Percentiles rank a stretch among this genome's conserved stretches.
Conservation (phyloP, 306 rosid genomes). For the Elaeagnus macrophylla region DNA sequence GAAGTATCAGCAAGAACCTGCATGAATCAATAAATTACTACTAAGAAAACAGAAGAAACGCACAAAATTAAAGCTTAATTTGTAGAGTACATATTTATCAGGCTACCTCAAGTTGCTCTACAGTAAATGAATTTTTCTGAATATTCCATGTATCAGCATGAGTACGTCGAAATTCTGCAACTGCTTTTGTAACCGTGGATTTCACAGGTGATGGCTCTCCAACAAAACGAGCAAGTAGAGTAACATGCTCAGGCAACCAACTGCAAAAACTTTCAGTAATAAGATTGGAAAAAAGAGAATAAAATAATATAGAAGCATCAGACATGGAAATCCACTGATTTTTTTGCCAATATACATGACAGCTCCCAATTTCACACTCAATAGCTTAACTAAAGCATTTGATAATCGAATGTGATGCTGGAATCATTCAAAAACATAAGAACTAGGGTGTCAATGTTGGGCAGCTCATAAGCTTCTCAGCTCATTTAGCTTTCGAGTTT, state of each 20-base stretch:
- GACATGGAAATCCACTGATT: too few relatives aligned
- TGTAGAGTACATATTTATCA: constrained; percentile 8
- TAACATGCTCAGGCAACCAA: constrained; percentile 93
- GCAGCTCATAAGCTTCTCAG: too few relatives aligned
- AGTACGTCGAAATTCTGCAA: constrained; percentile 94
- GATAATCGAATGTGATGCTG: too few relatives aligned
- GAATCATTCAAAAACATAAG: too few relatives aligned
- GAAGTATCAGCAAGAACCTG: constrained; percentile 98
- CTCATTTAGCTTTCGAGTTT: too few relatives aligned
- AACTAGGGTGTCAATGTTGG: too few relatives aligned
- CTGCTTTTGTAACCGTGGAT: constrained; percentile 92
- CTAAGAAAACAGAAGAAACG: neutral
- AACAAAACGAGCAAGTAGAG: constrained; percentile 78
- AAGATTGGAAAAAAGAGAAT: too few relatives aligned
- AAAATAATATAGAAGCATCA: too few relatives aligned
- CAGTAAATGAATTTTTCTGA: constrained; percentile 81
- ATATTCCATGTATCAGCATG: constrained; percentile 99
- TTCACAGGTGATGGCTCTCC: constrained; percentile 92
- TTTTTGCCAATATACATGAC: too few relatives aligned
- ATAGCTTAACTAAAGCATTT: too few relatives aligned
- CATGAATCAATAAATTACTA: constrained; percentile 6
- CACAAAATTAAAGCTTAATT: neutral
- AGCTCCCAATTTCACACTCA: too few relatives aligned
- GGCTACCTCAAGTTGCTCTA: constrained; percentile 92
- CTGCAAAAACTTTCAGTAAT: constrained; percentile 28